Evolutionary conservation across 192 early-diverging fungal genomes (phyloP).

Genomic region (Pilobolus umbonatus): DNA sequence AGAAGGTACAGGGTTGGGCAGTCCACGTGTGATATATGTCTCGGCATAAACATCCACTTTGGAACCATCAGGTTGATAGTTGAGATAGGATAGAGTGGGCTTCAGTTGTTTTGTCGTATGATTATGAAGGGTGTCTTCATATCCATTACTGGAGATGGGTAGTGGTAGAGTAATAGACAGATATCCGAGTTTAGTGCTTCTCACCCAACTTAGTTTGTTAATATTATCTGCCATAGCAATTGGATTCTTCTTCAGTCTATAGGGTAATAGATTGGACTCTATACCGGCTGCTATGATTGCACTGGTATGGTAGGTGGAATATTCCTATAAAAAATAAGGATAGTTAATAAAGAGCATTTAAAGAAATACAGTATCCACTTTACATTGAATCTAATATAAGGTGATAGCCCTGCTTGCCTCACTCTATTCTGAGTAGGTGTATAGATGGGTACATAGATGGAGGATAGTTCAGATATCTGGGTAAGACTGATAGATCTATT

Average conservation of each 20-base stretch:
- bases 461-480: constrained; percentile 40
- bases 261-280: constrained; percentile 41
- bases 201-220: constrained; percentile 11
- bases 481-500: constrained; percentile 38
- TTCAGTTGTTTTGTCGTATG: not conserved
- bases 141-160: constrained; percentile 11
- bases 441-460: constrained; percentile 47
- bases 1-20: not conserved
- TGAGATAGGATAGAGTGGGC: not conserved
- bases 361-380: constrained; percentile 2
- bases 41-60: constrained; percentile 16
- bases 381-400: constrained; percentile 38
- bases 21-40: constrained; percentile 14
- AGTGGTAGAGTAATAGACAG: constrained; percentile 11
- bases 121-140: constrained; percentile 3
- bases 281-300: constrained; percentile 48
- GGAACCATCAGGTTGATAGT: not conserved
- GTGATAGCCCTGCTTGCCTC: constrained; percentile 21
- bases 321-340: constrained; percentile 11
- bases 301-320: constrained; percentile 50
- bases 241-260: constrained; percentile 19
- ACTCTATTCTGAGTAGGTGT: constrained; percentile 26
- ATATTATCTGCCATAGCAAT: not conserved
- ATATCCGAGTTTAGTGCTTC: constrained; percentile 8
- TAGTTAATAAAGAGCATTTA: not conserved